These are phyloP conservation scores for Lupinus albus DNA, from an alignment of 306 rosid species.

Conservation along the genomic window DNA sequence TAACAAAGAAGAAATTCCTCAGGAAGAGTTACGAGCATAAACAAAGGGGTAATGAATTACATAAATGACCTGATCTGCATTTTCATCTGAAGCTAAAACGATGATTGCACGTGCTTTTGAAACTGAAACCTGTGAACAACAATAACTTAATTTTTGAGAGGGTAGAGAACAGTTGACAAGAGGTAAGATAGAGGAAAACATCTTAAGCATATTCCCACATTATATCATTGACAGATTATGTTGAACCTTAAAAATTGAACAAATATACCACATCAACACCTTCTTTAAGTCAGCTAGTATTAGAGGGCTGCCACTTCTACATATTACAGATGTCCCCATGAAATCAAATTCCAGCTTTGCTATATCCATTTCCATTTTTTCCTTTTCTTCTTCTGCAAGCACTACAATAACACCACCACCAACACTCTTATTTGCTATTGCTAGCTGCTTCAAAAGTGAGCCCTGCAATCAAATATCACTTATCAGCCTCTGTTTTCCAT, in stretches of 20 bases:
- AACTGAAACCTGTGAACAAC: slow-evolving; percentile 78
- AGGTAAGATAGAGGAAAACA: neutral
- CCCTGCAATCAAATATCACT: slow-evolving; percentile 59
- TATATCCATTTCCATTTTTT: slow-evolving; percentile 97
- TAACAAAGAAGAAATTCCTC: slow-evolving; percentile 35
- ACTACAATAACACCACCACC: slow-evolving; percentile 96
- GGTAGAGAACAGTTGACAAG: slow-evolving; percentile 15
- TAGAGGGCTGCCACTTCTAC: slow-evolving; percentile 99
- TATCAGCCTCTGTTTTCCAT: slow-evolving; percentile 35
- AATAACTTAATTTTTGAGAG: slow-evolving; percentile 20
- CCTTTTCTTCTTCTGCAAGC: slow-evolving; percentile 98
- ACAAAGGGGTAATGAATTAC: slow-evolving; percentile 29
- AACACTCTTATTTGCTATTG: slow-evolving; percentile 90
- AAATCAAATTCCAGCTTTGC: slow-evolving; percentile 92
- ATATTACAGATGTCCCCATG: slow-evolving; percentile 96
- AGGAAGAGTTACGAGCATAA: slow-evolving; percentile 30
- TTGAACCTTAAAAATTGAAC: slow-evolving; percentile 22
- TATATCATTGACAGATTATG: slow-evolving; percentile 20
- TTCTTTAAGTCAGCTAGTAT: slow-evolving; percentile 93
- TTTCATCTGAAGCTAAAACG: slow-evolving; percentile 92
- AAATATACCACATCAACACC: slow-evolving; percentile 50
- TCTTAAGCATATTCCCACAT: slow-evolving; percentile 17
- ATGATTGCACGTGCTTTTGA: slow-evolving; percentile 97
- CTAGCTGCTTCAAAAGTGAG: slow-evolving; percentile 94
- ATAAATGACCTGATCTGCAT: slow-evolving; percentile 86